These are phyloP conservation scores for Lophium mytilinum DNA, from an alignment of 495 filamentous ascomycete species.

Conservation along the genomic window DNA sequence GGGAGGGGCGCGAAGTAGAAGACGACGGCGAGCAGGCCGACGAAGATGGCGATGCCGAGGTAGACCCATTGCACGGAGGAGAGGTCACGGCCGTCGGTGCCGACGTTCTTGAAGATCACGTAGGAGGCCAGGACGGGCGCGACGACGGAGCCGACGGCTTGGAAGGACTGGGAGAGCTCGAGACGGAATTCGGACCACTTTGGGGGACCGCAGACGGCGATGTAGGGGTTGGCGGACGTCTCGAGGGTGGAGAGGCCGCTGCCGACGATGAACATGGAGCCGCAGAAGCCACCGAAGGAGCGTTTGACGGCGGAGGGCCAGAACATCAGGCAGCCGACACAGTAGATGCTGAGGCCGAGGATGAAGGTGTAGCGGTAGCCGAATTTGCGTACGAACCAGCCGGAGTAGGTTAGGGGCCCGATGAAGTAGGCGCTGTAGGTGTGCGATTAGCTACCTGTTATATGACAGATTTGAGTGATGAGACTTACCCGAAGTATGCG, in stretches of 20 bases:
- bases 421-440: constrained; percentile 49
- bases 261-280: constrained; percentile 61
- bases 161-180: constrained; percentile 59
- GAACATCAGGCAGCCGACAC: constrained; percentile 54
- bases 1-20: constrained; percentile 60
- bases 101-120: constrained; percentile 54
- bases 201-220: constrained; percentile 61
- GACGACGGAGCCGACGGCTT: constrained; percentile 57
- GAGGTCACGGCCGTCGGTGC: constrained; percentile 43
- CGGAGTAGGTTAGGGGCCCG: constrained; percentile 56
- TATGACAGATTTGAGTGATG: neutral
- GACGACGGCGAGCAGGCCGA: constrained; percentile 53
- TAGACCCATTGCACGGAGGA: constrained; percentile 67
- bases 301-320: constrained; percentile 50
- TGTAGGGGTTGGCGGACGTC: constrained; percentile 65
- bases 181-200: constrained; percentile 61
- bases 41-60: constrained; percentile 62
- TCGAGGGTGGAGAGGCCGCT: constrained; percentile 63
- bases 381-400: constrained; percentile 56
- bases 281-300: constrained; percentile 66
- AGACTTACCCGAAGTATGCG: constrained; percentile 40
- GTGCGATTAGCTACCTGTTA: neutral
- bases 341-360: constrained; percentile 49
- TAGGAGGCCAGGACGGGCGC: constrained; percentile 59
- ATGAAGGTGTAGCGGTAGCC: constrained; percentile 59